Conservation (phyloP, 2,329 filamentous ascomycete genomes). For the Cadophora gregata region DNA sequence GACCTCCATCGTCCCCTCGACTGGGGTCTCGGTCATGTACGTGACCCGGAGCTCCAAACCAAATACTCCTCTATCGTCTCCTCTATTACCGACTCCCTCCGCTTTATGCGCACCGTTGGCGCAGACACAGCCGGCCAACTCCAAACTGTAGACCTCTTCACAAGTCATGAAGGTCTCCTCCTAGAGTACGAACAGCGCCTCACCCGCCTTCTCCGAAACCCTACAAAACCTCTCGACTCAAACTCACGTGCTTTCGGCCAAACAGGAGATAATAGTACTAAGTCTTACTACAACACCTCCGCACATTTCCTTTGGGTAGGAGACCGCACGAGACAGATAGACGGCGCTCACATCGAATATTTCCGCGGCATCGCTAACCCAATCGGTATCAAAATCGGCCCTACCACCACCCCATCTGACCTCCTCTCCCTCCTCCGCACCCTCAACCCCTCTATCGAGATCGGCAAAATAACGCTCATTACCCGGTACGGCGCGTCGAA, state of each 20-base stretch:
- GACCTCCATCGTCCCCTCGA: conserved; percentile 93
- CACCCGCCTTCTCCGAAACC: conserved; percentile 76
- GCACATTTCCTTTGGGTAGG: conserved; percentile 99
- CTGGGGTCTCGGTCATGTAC: conserved; percentile 93
- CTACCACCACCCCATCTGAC: conserved; percentile 78
- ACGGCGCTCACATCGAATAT: conserved; percentile 95
- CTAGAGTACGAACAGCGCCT: conserved; percentile 93
- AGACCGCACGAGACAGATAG: conserved; percentile 91
- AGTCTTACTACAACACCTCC: conserved; percentile 88
- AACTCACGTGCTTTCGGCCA: background rate
- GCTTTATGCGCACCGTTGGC: conserved; percentile 93
- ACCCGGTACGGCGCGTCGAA: conserved; percentile 88
- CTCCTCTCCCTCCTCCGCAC: conserved; percentile 80
- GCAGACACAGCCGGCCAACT: conserved; percentile 84
- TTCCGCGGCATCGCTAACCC: conserved; percentile 96
- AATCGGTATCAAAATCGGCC: conserved; percentile 95
- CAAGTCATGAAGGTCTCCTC: conserved; percentile 91
- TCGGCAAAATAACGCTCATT: conserved; percentile 95
- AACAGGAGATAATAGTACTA: conserved; percentile 38
- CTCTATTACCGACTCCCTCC: conserved; percentile 87
- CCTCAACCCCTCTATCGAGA: conserved; percentile 81
- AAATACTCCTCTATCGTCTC: conserved; percentile 86
- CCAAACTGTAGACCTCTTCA: conserved; percentile 93
- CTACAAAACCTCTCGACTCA: conserved; percentile 47
- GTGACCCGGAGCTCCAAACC: conserved; percentile 79